These are phyloP conservation scores for Lactarius hengduanensis DNA, from an alignment of 768 basidiomycete species.

Conservation along the genomic window DNA sequence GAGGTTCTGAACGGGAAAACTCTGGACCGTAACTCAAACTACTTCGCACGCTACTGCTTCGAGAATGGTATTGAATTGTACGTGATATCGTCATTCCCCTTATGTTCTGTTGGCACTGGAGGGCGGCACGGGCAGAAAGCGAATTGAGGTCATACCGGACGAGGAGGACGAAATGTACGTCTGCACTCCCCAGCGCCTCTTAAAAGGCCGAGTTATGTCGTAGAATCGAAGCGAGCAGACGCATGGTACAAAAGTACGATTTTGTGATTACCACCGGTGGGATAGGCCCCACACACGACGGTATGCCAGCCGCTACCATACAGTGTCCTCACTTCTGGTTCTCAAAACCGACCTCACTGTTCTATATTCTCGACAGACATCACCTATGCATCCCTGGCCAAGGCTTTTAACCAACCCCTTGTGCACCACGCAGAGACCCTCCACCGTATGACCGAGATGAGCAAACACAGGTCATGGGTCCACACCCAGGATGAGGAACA, in stretches of 20 bases:
- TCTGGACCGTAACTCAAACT: conserved; percentile 78
- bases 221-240: conserved; percentile 80
- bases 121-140: conserved; percentile 51
- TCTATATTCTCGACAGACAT: conserved; percentile 53
- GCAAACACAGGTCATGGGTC: conserved; percentile 55
- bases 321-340: not conserved
- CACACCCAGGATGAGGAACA: conserved; percentile 71
- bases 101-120: conserved; percentile 28
- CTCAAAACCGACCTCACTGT: not conserved
- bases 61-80: conserved; percentile 83
- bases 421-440: conserved; percentile 77
- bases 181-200: not conserved
- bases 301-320: conserved; percentile 40
- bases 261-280: conserved; percentile 91
- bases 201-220: not conserved
- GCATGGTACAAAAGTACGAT: conserved; percentile 81
- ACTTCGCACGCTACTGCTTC: conserved; percentile 86
- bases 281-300: conserved; percentile 89
- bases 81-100: conserved; percentile 30
- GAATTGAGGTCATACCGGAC: conserved; percentile 89
- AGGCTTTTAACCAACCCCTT: conserved; percentile 73
- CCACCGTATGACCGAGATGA: conserved; percentile 63
- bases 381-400: conserved; percentile 84
- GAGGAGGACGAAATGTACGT: conserved; percentile 86
- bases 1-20: conserved; percentile 94